Percentiles rank a stretch among this genome's conserved stretches.
Evolutionary conservation across 2,329 filamentous ascomycete species (phyloP).

Genomic region (Aspergillus pseudonomiae): DNA sequence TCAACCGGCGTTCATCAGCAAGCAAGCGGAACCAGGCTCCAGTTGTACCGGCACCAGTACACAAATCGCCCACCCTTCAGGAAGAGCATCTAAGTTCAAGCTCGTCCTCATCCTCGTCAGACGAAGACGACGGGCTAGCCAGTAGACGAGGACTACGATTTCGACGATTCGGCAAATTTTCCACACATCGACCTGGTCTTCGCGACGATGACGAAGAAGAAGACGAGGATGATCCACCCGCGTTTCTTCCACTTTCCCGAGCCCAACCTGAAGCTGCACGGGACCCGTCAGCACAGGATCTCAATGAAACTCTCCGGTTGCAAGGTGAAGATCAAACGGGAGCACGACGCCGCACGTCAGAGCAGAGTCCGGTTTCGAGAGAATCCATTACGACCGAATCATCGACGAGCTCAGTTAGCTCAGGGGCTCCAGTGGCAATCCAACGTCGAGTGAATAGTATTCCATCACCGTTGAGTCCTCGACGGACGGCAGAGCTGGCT

Average conservation of each 20-base stretch:
- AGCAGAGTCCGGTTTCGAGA: constrained; percentile 26
- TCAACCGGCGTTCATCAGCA: constrained; percentile 26
- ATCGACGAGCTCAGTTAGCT: constrained; percentile 43
- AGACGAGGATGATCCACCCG: constrained; percentile 50
- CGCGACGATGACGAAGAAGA: constrained; percentile 45
- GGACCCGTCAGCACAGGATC: constrained; percentile 35
- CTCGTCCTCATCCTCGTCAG: constrained; percentile 35
- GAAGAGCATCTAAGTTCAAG: constrained; percentile 40
- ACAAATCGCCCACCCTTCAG: constrained; percentile 35
- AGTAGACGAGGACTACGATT: constrained; percentile 32
- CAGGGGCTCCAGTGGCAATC: constrained; percentile 32
- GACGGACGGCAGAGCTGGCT: constrained; percentile 53
- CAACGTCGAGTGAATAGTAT: constrained; percentile 19
- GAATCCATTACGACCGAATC: constrained; percentile 30
- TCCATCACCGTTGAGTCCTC: constrained; percentile 40
- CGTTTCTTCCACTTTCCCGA: constrained; percentile 47
- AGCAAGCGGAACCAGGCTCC: constrained; percentile 30
- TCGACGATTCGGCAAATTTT: constrained; percentile 45
- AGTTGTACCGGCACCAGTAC: constrained; percentile 16
- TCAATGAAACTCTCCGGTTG: constrained; percentile 46
- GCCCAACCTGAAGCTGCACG: constrained; percentile 12
- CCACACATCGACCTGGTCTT: constrained; percentile 36
- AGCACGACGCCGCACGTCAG: constrained; percentile 31
- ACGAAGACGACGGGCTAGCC: constrained; percentile 30
- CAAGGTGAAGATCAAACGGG: constrained; percentile 32